Evolutionary conservation across 2,329 filamentous ascomycete genomes (phyloP), one percentile per base, ranked within the genome.

Genomic region (Penicillium sp.): DNA sequence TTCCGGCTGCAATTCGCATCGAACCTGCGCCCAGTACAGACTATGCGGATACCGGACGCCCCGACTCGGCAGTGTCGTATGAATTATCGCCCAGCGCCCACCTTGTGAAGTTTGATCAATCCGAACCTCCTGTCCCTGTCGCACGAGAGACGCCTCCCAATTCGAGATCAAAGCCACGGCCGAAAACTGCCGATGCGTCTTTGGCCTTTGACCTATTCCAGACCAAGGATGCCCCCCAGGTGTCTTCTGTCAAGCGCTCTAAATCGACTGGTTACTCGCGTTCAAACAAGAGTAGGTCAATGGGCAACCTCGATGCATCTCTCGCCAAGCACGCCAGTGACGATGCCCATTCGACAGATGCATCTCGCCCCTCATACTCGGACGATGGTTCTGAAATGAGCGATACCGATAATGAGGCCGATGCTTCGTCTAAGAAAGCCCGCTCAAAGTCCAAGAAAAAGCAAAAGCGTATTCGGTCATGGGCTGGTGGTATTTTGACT

Each of bases 61-160:
- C 93, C 0, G 78, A 96, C 19, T 97, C 93, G 1, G 82, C 93
- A 22, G 87, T 96, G 14, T 96, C 92, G 1, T 93, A 88, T 22
- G 92, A 95, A 73, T 92, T 91, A 0, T 89, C 92, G 49, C 93
- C 89, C 71, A 95, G 90, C 2, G 80, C 87, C 57, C 83, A 83
- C 1, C 92, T 91, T 0, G 83, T 88, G 19, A 85, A 87, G 43
- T 84, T 84, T 3, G 86, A 87, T 5, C 91, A 52, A 10, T 25
- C 89, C 1, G 68, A 69, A 22, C 62, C 59, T 30, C 53, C 67
- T 30, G 59, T 30, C 16, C 59, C 48, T 14, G 60, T 45, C 11
- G 84, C 83, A 13, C 83, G 82, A 11, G 74, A 76, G 10, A 75
- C 78, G 16, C 68, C 76, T 19, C 65, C 65, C n/a, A 55, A 66